Conservation (phyloP, 129 eudicot species). For the Flaveria ramosissima region DNA sequence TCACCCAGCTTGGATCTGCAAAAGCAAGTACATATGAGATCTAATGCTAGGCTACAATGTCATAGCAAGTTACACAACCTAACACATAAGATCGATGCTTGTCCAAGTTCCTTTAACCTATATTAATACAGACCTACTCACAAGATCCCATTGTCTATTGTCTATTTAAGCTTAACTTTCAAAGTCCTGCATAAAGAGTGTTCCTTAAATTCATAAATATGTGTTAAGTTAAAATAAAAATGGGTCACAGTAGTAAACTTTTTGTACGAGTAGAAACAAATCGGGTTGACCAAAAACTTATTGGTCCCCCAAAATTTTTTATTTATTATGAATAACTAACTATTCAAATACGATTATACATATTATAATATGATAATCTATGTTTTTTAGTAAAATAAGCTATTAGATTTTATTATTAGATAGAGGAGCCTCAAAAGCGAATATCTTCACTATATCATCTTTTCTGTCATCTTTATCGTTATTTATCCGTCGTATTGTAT, state of each 20-base stretch:
- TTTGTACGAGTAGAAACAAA: neutral
- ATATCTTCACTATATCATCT: neutral
- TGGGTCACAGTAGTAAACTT: neutral
- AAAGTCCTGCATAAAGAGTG: neutral
- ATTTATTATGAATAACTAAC: neutral
- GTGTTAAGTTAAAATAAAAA: neutral
- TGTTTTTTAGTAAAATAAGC: neutral
- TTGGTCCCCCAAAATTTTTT: neutral
- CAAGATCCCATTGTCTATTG: neutral
- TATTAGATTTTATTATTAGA: neutral
- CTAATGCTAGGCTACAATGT: neutral
- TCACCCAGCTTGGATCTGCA: conserved; percentile 40
- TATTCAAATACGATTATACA: neutral
- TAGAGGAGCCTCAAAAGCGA: neutral
- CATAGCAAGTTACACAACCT: neutral
- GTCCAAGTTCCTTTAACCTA: neutral
- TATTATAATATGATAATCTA: neutral
- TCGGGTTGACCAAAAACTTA: neutral
- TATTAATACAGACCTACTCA: neutral
- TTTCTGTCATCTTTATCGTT: neutral
- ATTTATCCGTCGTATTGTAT: neutral
- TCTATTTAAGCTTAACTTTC: neutral
- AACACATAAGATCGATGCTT: neutral
- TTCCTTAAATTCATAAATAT: neutral
- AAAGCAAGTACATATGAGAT: conserved; percentile 7